Percentiles rank a stretch among this genome's conserved stretches.
Conservation (phyloP, 768 basidiomycete species). For the Rhizopogon roseolus region DNA sequence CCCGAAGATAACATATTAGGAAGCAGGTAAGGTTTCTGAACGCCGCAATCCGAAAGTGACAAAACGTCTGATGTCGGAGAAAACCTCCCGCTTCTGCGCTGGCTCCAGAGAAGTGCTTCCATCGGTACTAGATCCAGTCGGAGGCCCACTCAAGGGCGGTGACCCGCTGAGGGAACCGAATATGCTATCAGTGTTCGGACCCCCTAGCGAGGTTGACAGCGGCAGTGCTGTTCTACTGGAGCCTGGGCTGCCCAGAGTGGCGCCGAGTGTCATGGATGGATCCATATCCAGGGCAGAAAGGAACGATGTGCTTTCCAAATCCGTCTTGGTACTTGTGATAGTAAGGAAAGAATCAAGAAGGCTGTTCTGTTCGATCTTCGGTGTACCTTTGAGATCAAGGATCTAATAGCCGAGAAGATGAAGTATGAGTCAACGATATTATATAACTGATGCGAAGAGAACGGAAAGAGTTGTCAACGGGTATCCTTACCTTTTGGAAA, state of each 20-base stretch:
- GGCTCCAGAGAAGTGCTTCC: constrained; percentile 33
- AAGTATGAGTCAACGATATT: not conserved
- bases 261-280: constrained; percentile 48
- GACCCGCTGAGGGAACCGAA: constrained; percentile 51
- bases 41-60: constrained; percentile 86
- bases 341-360: constrained; percentile 90
- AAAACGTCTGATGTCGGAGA: constrained; percentile 84
- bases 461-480: not conserved
- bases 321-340: constrained; percentile 87
- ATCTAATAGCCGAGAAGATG: constrained; percentile 47
- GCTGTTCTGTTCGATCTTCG: constrained; percentile 79
- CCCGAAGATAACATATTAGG: not conserved
- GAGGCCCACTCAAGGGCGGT: constrained; percentile 59
- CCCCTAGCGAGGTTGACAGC: constrained; percentile 26
- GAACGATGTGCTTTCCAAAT: constrained; percentile 88
- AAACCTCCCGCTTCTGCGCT: constrained; percentile 65
- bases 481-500: constrained; percentile 85
- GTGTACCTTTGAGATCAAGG: constrained; percentile 90
- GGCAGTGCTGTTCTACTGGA: constrained; percentile 59
- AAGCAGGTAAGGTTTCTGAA: constrained; percentile 1
- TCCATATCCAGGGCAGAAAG: constrained; percentile 96
- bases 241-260: constrained; percentile 61
- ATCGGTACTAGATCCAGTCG: constrained; percentile 53
- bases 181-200: constrained; percentile 38
- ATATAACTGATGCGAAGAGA: constrained; percentile 4